Conservation (phyloP, 768 basidiomycete genomes). For the Naganishia antarctica region DNA sequence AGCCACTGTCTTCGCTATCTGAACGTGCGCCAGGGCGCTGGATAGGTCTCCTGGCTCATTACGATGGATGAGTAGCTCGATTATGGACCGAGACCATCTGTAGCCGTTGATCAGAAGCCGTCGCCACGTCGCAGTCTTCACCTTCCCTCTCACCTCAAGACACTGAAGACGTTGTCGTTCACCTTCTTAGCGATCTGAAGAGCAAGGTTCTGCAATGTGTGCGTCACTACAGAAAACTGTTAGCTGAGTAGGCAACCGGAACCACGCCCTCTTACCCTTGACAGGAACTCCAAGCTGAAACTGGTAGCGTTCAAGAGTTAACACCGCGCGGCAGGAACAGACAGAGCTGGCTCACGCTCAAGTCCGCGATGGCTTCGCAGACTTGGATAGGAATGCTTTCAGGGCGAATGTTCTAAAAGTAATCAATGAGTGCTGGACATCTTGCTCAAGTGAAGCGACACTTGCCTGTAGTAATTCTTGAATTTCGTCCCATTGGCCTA, state of each 20-base stretch:
- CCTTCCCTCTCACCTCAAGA: background rate
- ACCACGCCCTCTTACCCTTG: background rate
- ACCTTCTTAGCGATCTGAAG: background rate
- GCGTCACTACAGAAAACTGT: background rate
- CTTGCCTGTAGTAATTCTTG: background rate
- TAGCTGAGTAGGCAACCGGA: background rate
- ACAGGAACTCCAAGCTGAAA: background rate
- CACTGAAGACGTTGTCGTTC: background rate
- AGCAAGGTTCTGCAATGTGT: slow-evolving; percentile 2
- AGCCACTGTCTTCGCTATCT: background rate
- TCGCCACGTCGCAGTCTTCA: no score
- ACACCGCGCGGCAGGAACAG: no score
- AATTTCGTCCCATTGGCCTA: slow-evolving; percentile 11
- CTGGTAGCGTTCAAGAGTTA: background rate
- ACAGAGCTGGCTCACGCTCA: slow-evolving; percentile 1
- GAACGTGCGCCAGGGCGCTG: background rate
- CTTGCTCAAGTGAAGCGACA: background rate
- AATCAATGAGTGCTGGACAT: no score
- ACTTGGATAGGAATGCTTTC: background rate
- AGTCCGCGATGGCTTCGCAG: slow-evolving; percentile 6
- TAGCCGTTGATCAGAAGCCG: no score
- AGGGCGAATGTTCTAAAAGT: background rate
- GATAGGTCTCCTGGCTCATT: slow-evolving; percentile 1
- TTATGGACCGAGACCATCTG: slow-evolving; percentile 12
- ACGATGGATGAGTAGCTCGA: slow-evolving; percentile 8